Evolutionary conservation across 768 basidiomycete genomes (phyloP), one percentile per base, ranked within the genome.

Genomic region (Termitomyces sp.): DNA sequence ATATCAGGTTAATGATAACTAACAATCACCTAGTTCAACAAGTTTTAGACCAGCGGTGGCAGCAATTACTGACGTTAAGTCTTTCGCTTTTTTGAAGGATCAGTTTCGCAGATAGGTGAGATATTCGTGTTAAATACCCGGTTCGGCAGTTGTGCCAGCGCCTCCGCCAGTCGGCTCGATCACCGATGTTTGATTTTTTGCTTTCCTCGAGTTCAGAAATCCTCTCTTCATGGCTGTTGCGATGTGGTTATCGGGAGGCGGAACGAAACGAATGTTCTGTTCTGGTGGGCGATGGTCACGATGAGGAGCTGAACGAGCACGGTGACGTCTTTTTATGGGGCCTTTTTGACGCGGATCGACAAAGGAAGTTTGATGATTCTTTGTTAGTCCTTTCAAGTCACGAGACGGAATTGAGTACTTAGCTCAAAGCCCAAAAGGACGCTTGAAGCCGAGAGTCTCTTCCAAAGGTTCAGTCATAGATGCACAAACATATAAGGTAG

Each of bases 151-250:
- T n/a, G n/a, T n/a, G n/a, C n/a, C n/a, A n/a, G n/a, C n/a, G n/a
- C n/a, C n/a, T 1, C 20, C 22, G 12, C 22, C 4, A 4, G n/a
- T 1, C 4, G n/a, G 0, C 11, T 12, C 4, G 2, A 22, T 20
- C 22, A 13, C 22, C 4, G 45, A 6, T 22, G 12, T 15, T 13
- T 12, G 2, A 4, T 13, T 46, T 24, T 24, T 22, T 2, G 12
- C 45, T 22, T 22, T 46, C 22, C 13, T 13, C 22, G 20, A 12
- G 12, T 46, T 46, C 12, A 22, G 4, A 11, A 46, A 46, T 24
- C 45, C 45, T 46, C 20, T 46, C 22, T 46, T 46, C 45, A 46
- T 46, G 5, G 12, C 12, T 4, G 28, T 2, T 45, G 20, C 20
- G n/a, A 20, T n/a, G 44, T 45, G 28, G 11, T 20, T 45, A 9